Evolutionary conservation across 129 eudicot species (phyloP).

Genomic region (Flaveria brownii): DNA sequence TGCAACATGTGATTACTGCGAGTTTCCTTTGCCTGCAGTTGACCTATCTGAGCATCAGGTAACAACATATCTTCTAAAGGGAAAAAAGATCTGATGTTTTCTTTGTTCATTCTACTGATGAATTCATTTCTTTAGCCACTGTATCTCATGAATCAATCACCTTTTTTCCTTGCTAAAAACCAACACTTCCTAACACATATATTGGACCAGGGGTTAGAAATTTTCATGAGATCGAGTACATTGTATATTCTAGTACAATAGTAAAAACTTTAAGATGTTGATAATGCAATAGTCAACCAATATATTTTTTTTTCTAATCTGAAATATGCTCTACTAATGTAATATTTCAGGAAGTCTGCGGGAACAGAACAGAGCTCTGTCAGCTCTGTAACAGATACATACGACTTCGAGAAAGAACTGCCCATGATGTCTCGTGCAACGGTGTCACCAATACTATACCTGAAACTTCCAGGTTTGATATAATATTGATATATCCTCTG

Average conservation of each 20-base stretch:
- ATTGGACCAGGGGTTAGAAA: neutral
- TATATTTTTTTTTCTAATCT: too few species aligned
- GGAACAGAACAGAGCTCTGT: conserved; percentile 80
- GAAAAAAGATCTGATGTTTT: too few species aligned
- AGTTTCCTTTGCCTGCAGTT: conserved; percentile 80
- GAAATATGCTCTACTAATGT: neutral
- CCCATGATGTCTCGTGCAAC: conserved; percentile 65
- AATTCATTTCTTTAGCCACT: neutral
- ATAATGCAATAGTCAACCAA: too few species aligned
- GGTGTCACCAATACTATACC: conserved; percentile 44
- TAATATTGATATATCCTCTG: neutral
- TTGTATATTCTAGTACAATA: too few species aligned
- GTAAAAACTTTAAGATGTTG: too few species aligned
- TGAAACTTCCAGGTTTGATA: conserved; percentile 60
- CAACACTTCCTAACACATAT: neutral
- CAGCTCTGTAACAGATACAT: conserved; percentile 62
- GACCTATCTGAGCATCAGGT: conserved; percentile 90
- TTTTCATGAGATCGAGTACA: neutral
- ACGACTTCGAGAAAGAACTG: conserved; percentile 66
- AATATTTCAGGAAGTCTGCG: conserved; percentile 72
- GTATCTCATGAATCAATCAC: neutral
- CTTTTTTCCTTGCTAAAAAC: neutral
- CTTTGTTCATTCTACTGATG: neutral
- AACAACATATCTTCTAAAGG: neutral
- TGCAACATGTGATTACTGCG: conserved; percentile 78